These are phyloP conservation scores for Calocera cornea DNA, from an alignment of 768 basidiomycete genomes.

Conservation along the genomic window DNA sequence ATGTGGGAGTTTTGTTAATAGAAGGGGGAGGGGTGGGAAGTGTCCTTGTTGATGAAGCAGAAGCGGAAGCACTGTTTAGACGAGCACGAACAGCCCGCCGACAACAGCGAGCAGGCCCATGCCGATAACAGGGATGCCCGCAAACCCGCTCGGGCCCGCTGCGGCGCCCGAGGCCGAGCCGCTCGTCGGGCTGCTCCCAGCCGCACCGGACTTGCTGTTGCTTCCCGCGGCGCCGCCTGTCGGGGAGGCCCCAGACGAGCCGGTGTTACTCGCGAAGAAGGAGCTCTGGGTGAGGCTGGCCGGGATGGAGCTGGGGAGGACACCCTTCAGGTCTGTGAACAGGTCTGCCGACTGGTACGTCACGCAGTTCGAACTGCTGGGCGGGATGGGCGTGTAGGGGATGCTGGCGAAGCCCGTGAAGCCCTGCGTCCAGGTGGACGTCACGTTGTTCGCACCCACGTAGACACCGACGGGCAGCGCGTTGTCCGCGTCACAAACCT, in stretches of 20 bases:
- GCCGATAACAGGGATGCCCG: not conserved
- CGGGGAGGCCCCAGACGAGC: not conserved
- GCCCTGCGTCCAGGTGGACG: not conserved
- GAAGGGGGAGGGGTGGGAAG: too few relatives aligned
- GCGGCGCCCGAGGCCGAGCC: not conserved
- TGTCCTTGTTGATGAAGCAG: too few relatives aligned
- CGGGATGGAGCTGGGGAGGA: not conserved
- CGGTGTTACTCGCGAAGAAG: not conserved
- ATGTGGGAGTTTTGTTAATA: too few relatives aligned
- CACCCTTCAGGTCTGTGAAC: not conserved
- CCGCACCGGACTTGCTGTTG: too few relatives aligned
- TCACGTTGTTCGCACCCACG: not conserved
- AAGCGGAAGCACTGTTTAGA: not conserved
- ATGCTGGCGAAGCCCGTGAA: not conserved
- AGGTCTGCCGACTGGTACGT: not conserved
- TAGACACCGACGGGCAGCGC: not conserved
- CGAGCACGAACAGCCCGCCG: not conserved
- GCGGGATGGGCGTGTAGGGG: constrained; percentile 1
- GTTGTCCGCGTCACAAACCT: not conserved
- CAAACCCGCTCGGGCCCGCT: not conserved
- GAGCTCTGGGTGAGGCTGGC: not conserved
- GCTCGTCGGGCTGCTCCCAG: too few relatives aligned
- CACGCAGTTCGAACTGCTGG: not conserved
- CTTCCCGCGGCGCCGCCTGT: too few relatives aligned
- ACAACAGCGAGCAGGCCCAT: not conserved